A percentile compares a stretch with the other conserved stretches of the same genome.
Evolutionary conservation across 495 filamentous ascomycete genomes (phyloP).

Genomic region (Aspergillus sparsus): DNA sequence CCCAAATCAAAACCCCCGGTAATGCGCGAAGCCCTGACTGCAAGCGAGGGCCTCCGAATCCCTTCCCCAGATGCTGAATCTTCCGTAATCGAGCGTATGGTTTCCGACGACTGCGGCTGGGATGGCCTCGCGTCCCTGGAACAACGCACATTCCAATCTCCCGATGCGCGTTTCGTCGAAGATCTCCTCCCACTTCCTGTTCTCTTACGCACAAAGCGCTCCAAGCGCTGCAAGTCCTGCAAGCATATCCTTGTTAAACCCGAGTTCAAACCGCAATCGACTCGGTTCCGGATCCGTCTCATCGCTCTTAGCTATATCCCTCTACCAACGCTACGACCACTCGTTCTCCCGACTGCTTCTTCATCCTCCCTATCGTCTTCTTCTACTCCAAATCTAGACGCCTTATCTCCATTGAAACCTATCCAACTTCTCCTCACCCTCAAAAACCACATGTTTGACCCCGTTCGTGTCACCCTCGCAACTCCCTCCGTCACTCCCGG

Average conservation of each 20-base stretch:
- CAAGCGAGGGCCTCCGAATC: slow-evolving; percentile 67
- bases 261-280: slow-evolving; percentile 83
- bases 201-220: slow-evolving; percentile 84
- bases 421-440: slow-evolving; percentile 84
- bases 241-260: slow-evolving; percentile 94
- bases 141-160: slow-evolving; percentile 54
- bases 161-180: slow-evolving; percentile 55
- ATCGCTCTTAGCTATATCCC: slow-evolving; percentile 90
- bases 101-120: slow-evolving; percentile 52
- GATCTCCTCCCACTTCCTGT: slow-evolving; percentile 77
- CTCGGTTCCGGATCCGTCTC: slow-evolving; percentile 84
- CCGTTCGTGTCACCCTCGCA: slow-evolving; percentile 80
- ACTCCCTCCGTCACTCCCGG: slow-evolving; percentile 82
- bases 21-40: slow-evolving; percentile 76
- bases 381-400: slow-evolving; percentile 40
- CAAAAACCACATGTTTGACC: slow-evolving; percentile 91
- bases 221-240: slow-evolving; percentile 88
- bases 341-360: slow-evolving; percentile 37
- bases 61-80: slow-evolving; percentile 53
- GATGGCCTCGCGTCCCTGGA: slow-evolving; percentile 52
- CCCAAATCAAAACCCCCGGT: slow-evolving; percentile 62
- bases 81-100: slow-evolving; percentile 44
- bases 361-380: slow-evolving; percentile 29
- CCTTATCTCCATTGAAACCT: slow-evolving; percentile 65
- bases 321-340: slow-evolving; percentile 66